Percentiles rank a stretch among this genome's conserved stretches.
These are phyloP conservation scores for Zygnema circumcarinatum DNA, from an alignment of 139 green algal species.

Conservation along the genomic window DNA sequence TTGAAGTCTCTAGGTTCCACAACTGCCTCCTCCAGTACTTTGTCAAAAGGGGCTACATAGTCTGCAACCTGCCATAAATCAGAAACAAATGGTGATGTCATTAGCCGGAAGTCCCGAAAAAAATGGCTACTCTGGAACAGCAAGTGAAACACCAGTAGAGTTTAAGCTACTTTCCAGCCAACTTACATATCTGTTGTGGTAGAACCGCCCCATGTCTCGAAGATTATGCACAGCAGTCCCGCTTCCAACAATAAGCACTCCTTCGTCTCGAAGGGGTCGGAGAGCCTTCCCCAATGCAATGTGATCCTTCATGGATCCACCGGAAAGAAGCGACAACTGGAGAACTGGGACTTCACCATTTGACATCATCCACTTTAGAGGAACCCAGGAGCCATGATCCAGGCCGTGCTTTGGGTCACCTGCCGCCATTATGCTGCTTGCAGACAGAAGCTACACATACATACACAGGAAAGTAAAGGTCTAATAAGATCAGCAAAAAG, in stretches of 20 bases:
- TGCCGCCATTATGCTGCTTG: conserved; percentile 59
- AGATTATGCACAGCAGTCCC: conserved; percentile 53
- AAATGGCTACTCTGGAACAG: too few relatives aligned
- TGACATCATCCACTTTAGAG: conserved; percentile 75
- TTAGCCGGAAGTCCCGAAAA: too few relatives aligned
- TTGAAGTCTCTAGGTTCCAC: neutral
- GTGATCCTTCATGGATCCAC: conserved; percentile 56
- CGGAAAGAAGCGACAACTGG: conserved; percentile 67
- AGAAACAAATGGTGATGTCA: too few relatives aligned
- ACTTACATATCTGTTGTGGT: neutral
- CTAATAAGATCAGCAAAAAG: neutral
- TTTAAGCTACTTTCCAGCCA: too few relatives aligned
- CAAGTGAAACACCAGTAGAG: too few relatives aligned
- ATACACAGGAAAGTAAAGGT: neutral
- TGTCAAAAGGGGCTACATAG: conserved; percentile 26
- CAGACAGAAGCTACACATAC: conserved; percentile 64
- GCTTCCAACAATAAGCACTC: conserved; percentile 73
- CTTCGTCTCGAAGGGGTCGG: conserved; percentile 74
- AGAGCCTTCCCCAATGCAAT: conserved; percentile 74
- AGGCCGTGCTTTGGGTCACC: conserved; percentile 66
- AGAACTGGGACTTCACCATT: conserved; percentile 74
- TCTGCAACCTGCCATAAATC: conserved; percentile 13
- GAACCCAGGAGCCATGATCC: conserved; percentile 84
- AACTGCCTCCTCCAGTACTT: neutral
- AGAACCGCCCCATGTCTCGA: conserved; percentile 22